phyloP scores from a whole-genome alignment of 2,329 filamentous ascomycete species.

The Hansfordia pulvinata region DNA sequence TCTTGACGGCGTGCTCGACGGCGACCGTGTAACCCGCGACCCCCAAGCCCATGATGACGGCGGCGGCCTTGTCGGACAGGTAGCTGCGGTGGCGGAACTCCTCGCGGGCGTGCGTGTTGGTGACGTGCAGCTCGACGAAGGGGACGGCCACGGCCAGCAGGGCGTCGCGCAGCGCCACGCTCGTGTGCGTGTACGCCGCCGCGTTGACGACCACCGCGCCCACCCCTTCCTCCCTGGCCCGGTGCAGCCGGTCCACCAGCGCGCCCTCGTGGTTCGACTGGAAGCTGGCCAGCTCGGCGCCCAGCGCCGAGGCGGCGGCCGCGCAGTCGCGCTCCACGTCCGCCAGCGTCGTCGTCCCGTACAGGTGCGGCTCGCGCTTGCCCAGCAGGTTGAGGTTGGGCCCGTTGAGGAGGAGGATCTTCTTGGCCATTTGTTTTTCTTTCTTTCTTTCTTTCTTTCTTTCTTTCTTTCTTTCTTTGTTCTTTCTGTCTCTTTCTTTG shows the following conservation, averaged over 20 bases:
- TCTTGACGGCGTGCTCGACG: conserved; percentile 36
- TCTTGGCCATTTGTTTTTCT: conserved; percentile 19
- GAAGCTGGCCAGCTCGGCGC: conserved; percentile 39
- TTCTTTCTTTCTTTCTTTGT: conserved; percentile 1
- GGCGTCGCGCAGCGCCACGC: conserved; percentile 63
- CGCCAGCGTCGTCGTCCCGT: conserved; percentile 54
- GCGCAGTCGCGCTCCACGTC: conserved; percentile 40
- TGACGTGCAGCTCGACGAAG: conserved; percentile 67
- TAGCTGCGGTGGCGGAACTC: conserved; percentile 56
- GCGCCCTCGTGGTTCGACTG: conserved; percentile 72
- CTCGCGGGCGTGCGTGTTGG: conserved; percentile 62
- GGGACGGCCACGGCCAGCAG: conserved; percentile 55
- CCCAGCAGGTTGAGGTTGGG: conserved; percentile 73
- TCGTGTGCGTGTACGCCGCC: conserved; percentile 63
- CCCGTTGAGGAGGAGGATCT: conserved; percentile 65
- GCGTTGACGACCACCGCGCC: conserved; percentile 66
- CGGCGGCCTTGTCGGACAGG: conserved; percentile 61
- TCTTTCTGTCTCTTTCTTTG: too few relatives aligned
- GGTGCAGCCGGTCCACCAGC: conserved; percentile 61
- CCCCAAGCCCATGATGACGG: conserved; percentile 58
- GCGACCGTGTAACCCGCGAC: conserved; percentile 47
- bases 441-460: too few relatives aligned
- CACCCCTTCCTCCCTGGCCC: conserved; percentile 33
- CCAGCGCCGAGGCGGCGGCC: conserved; percentile 32
- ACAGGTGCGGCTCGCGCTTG: conserved; percentile 59